phyloP scores from a whole-genome alignment of 2,329 filamentous ascomycete species.

The Aspergillus texensis region DNA sequence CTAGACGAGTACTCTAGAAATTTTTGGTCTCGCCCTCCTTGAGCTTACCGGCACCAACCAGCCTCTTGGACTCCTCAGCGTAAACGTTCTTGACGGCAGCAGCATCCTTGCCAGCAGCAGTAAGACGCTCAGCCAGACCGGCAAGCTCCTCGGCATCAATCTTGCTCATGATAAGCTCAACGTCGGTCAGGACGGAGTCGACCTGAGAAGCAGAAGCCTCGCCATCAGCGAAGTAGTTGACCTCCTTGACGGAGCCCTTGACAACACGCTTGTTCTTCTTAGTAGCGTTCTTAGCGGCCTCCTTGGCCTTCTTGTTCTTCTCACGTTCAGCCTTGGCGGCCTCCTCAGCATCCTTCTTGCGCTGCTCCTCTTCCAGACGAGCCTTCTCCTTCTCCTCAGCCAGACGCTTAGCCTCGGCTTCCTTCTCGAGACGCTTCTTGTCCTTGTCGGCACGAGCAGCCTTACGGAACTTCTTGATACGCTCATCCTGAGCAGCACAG shows the following conservation, averaged over 20 bases:
- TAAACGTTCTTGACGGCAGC: conserved; percentile 86
- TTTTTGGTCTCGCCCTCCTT: conserved; percentile 79
- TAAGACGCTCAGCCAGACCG: conserved; percentile 76
- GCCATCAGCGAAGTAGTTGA: conserved; percentile 86
- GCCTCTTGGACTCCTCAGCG: conserved; percentile 73
- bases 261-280: conserved; percentile 99
- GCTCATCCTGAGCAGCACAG: conserved; percentile 79
- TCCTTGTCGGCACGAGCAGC: conserved; percentile 92
- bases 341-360: conserved; percentile 81
- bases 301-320: conserved; percentile 91
- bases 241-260: conserved; percentile 91
- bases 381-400: conserved; percentile 81
- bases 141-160: conserved; percentile 91
- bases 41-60: conserved; percentile 80
- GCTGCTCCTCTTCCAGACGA: conserved; percentile 80
- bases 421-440: conserved; percentile 87
- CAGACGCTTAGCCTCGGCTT: conserved; percentile 85
- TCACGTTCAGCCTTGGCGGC: conserved; percentile 83
- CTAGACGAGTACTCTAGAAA: conserved; percentile 24
- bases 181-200: conserved; percentile 79
- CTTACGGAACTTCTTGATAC: conserved; percentile 96
- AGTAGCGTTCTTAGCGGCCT: conserved; percentile 95
- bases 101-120: conserved; percentile 72
- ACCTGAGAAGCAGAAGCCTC: conserved; percentile 76
- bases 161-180: conserved; percentile 84